Base-by-base conservation (phyloP, 352 stramenopile genomes). In the Pseudoperonospora humuli region DNA sequence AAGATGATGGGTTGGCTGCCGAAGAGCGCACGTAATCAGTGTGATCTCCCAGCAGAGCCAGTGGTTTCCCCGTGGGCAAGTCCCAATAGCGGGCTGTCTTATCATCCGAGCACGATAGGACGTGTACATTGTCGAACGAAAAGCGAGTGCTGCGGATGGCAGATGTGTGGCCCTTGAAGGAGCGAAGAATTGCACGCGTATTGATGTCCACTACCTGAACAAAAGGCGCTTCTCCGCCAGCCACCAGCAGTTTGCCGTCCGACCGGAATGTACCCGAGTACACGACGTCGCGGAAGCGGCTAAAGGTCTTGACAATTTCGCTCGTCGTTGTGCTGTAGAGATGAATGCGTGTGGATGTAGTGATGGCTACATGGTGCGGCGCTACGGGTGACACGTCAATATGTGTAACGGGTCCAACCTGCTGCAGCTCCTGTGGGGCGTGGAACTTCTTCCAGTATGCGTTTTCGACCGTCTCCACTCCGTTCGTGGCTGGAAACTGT, bases 401-500 rank as follows among this genome's bases (percentile, higher is more conserved):
- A 60, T 88, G 74, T 18, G 83, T 90, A 44, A 93, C 71, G 2
- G 77, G 70, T 1, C 75, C 83, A n/a, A 92, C 57, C 56, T 93
- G 81, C 64, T 84, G 76, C 29, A 92, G 61, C 53, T 92, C 83
- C 45, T 87, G 60, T 25, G 83, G 81, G 31, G 74, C 53, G 47
- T 89, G 73, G 58, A 90, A 92, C 63, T 91, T 93, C 40, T 87
- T 87, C 83, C 83, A 95, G 63, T 93, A 95, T 43, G 71, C 56
- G 31, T 84, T 85, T 57, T 94, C 82, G 6, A 65, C 65, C 17
- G 78, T 86, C 54, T 87, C 71, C 23, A 81, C 66, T 60, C 88
- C 77, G 29, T 63, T 89, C 54, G 77, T 71, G 10, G 72, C 45
- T 27, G 82, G 79, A 61, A 92, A 94, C 54, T 92, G 79, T 71